Base-by-base conservation (phyloP, 306 rosid species). In the Corylus americana region DNA sequence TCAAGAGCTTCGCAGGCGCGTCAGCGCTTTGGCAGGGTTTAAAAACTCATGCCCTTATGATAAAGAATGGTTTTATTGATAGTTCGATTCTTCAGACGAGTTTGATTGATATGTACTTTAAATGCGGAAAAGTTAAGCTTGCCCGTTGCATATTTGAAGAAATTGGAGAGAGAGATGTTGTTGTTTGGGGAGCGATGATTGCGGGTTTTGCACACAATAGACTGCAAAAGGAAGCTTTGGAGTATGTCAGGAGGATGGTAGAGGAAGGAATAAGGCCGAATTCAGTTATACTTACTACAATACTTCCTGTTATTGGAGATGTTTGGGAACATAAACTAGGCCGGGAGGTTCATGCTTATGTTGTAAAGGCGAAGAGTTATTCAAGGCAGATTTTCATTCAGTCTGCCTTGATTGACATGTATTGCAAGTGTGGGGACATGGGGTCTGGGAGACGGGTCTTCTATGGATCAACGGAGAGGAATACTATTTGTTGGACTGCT, bases 371-470 rank as follows among this genome's bases (percentile, higher is more conserved):
- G 1, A 90, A 87, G 78, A 74, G 87, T 8, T 93, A 90, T 67
- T 73, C 85, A 0, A 87, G 64, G 84, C 90, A 79, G 76, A 83
- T 86, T 25, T 87, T 86, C 18, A 78, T 93, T 82, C 94, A 90
- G 57, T 90, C 94, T 73, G 91, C 91, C 12, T 87, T 93, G 88
- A 90, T 90, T 83, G 97, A 93, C 77, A 93, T 93, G 98, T 93
- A 93, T 79, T 86, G 92, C 82, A 93, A 93, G 79, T 93, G 98
- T 17, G 93, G 94, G 70, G 93, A 91, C 79, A 74, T 93, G 61
- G 84, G 84, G 51, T 88, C 89, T 0, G 94, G 93, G 0, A 83
- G 97, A 77, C 88, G 37, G 37, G 91, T 93, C 47, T 93, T 93
- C 77, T 93, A 88, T 78, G 78, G 83, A 55, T 91, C 91, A 4